Percentiles rank a stretch among this genome's conserved stretches.
These are phyloP conservation scores for Mycena floridula DNA, from an alignment of 768 basidiomycete genomes.

Conservation along the genomic window DNA sequence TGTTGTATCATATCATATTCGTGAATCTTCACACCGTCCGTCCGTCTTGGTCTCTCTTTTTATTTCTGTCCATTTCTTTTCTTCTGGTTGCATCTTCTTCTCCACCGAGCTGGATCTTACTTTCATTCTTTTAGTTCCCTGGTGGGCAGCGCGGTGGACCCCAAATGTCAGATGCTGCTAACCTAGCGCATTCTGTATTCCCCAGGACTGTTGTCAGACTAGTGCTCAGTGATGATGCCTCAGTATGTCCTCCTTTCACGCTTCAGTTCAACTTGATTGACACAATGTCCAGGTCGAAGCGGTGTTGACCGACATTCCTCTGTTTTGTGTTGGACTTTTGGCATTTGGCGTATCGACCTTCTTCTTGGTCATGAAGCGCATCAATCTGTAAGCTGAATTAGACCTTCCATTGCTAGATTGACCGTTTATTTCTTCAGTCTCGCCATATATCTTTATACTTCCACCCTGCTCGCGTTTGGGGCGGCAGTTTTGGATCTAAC, in stretches of 20 bases:
- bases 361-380: conserved; percentile 45
- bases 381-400: conserved; percentile 37
- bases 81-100: too few species aligned
- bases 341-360: conserved; percentile 55
- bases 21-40: too few species aligned
- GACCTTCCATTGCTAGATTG: not conserved
- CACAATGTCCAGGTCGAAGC: conserved; percentile 39
- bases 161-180: not conserved
- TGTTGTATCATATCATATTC: not conserved
- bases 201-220: conserved; percentile 16
- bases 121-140: too few species aligned
- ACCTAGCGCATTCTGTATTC: not conserved
- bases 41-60: too few species aligned
- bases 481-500: conserved; percentile 60
- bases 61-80: too few species aligned
- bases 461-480: conserved; percentile 54
- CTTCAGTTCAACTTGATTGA: not conserved
- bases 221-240: conserved; percentile 32
- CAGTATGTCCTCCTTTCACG: conserved; percentile 30
- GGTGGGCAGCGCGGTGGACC: too few species aligned
- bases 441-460: conserved; percentile 45
- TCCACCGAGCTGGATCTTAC: too few species aligned
- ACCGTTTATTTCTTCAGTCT: conserved; percentile 26
- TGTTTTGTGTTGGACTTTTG: conserved; percentile 61
- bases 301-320: conserved; percentile 59